A percentile compares a stretch with the other conserved stretches of the same genome.
Evolutionary conservation across 331 rosid genomes (phyloP).

Genomic region (Dryas integrifolia): DNA sequence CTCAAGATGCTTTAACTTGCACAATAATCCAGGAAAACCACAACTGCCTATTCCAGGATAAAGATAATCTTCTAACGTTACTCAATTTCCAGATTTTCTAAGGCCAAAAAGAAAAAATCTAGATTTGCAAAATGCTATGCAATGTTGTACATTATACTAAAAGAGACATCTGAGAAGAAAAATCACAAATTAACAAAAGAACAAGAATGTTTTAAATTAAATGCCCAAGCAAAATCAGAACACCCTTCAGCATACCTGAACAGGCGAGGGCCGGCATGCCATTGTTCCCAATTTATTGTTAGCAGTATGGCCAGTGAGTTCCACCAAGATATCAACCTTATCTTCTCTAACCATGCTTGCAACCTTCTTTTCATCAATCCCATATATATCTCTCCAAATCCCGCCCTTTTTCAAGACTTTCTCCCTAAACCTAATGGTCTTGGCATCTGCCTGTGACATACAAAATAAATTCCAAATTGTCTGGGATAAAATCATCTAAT

Average conservation of each 20-base stretch:
- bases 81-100: neutral
- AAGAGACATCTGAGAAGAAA: neutral
- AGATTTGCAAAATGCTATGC: neutral
- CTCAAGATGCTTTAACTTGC: neutral
- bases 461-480: conserved; percentile 22
- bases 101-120: neutral
- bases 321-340: conserved; percentile 87
- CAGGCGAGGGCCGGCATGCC: conserved; percentile 97
- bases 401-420: conserved; percentile 84
- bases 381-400: conserved; percentile 87
- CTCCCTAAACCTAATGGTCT: conserved; percentile 84
- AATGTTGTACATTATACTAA: neutral
- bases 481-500: neutral
- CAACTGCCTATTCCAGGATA: neutral
- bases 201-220: neutral
- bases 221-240: neutral
- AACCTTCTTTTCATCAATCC: conserved; percentile 90
- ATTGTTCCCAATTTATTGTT: conserved; percentile 93
- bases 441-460: conserved; percentile 77
- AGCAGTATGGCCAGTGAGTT: conserved; percentile 98
- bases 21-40: neutral
- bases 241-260: conserved; percentile 59
- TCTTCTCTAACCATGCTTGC: conserved; percentile 85
- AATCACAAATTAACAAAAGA: neutral
- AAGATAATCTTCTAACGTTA: neutral